Evolutionary conservation across 352 stramenopile species (phyloP), one percentile per base, ranked within the genome.

Genomic region (Pythium plurisporium): DNA sequence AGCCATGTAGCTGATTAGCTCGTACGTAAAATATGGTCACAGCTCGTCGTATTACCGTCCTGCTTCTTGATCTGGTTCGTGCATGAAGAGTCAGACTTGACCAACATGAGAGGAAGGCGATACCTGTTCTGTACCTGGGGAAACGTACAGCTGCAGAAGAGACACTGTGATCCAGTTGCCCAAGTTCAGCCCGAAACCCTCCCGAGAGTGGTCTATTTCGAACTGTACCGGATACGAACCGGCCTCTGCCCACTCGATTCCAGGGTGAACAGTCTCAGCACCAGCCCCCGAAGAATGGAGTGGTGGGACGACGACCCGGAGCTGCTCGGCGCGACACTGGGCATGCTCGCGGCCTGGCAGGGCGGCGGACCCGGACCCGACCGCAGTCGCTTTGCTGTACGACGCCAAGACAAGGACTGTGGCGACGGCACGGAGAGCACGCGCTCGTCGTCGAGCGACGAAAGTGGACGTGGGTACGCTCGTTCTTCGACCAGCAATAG

Each of bases 271-370:
- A 47, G 9, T 15, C 41, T 29, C 8, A 22, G 22, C 45, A 52
- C 3, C 3, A 33, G 5, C 43, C 7, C 33, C 11, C 33, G n/a
- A 23, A 46, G n/a, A 5, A 52, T 50, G 52, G 52, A 59, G 23
- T 59, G 52, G 52, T 59, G 52, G 52, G 46, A 52, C 17, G 47
- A 56, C 12, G 55, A 64, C n/a, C 55, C 46, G 15, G 55, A 55
- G 47, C 47, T 64, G 37, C 47, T 64, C 25, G 55, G 49, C 47
- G 55, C 36, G 30, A 64, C 55, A 47, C 47, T 64, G 23, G 41
- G 46, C 15, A 50, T 64, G 55, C 47, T 64, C 36, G 47, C 49
- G 38, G 47, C 55, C 26, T 51, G 34, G 45, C 33, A 62, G 2
- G 43, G 26, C 54, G 37, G 8, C 30, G 41, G 31, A 1, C 52